Base-by-base conservation (phyloP, 1,139 yeast species). In the Meyerozyma athensensis region DNA sequence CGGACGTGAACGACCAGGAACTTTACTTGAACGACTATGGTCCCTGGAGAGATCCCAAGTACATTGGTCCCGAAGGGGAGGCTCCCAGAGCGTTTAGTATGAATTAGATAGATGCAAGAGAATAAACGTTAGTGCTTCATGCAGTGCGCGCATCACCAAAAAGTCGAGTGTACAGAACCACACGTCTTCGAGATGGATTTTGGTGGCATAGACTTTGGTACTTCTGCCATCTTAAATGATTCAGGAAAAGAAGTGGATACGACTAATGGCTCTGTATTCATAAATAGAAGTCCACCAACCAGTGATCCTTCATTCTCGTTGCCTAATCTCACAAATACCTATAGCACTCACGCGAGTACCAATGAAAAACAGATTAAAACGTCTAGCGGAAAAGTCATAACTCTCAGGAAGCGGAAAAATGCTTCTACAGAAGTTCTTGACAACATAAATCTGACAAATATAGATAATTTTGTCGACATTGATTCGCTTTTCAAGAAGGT, bases 11-110 rank as follows among this genome's bases (percentile, higher is more conserved):
- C 16, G 83, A 77, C 34, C 90, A 94, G 50, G 89, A 96, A 23
- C 77, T 92, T 46, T 86, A 82, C 63, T 71, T 92, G 54, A 81
- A 94, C 37, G 98, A 92, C 59, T 72, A 82, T 48, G 98, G 98
- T 47, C 98, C 98, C 45, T 92, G 98, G 98, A 86, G 97, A 74
- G 94, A 90, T 47, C 70, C 82, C 18, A 53, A 83, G 63, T 90
- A 58, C 63, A 81, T 89, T 54, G 94, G 94, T 19, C 89, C 90
- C 40, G 94, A 84, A 65, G 92, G 92, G 46, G 87, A 81, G 61
- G 89, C 89, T 40, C 92, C 92, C 54, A 75, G 74, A 59, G 72
- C 81, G 38, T 63, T 62, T 44, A 28, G 32, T 18, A 9, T 28
- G 20, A 7, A 14, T 28, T 28, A 24, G 32, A 28, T 28, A 16